Percentiles rank a stretch among this genome's conserved stretches.
Evolutionary conservation across 2,329 filamentous ascomycete species (phyloP).

Genomic region (Colletotrichum incanum): DNA sequence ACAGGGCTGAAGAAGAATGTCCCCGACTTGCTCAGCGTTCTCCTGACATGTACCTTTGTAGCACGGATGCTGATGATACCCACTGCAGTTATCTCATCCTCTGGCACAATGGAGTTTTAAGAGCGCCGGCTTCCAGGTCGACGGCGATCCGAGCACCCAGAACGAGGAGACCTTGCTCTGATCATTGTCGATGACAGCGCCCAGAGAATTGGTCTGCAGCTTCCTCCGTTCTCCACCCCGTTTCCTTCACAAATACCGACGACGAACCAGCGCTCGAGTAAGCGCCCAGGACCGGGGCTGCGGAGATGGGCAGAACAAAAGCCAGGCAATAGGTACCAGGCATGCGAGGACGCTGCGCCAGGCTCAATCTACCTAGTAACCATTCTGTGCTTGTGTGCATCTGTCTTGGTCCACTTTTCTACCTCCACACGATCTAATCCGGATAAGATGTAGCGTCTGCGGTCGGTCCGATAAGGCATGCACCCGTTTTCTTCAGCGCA

Average conservation of each 20-base stretch:
- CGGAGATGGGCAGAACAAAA: conserved; percentile 14
- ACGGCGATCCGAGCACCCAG: background rate
- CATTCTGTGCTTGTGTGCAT: conserved; percentile 21
- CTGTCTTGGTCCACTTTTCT: conserved; percentile 25
- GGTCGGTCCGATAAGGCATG: conserved; percentile 44
- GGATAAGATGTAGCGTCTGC: conserved; percentile 26
- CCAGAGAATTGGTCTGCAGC: conserved; percentile 23
- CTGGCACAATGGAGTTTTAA: background rate
- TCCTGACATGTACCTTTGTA: background rate
- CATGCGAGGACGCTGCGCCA: conserved; percentile 13
- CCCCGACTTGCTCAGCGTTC: background rate
- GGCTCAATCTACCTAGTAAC: conserved; percentile 13
- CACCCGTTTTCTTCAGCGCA: conserved; percentile 33
- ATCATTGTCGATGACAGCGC: conserved; percentile 37
- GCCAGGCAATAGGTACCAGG: conserved; percentile 1
- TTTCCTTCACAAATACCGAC: conserved; percentile 19
- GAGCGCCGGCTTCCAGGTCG: background rate
- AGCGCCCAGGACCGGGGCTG: conserved; percentile 9
- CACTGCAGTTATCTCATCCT: background rate
- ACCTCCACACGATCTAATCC: conserved; percentile 28
- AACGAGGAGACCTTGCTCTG: conserved; percentile 21
- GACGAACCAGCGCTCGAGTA: conserved; percentile 30
- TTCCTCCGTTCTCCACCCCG: conserved; percentile 10
- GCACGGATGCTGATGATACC: conserved; percentile 16
- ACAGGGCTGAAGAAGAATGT: conserved; percentile 30